phyloP scores from a whole-genome alignment of 352 stramenopile genomes.

The Globisporangium apiculatum region DNA sequence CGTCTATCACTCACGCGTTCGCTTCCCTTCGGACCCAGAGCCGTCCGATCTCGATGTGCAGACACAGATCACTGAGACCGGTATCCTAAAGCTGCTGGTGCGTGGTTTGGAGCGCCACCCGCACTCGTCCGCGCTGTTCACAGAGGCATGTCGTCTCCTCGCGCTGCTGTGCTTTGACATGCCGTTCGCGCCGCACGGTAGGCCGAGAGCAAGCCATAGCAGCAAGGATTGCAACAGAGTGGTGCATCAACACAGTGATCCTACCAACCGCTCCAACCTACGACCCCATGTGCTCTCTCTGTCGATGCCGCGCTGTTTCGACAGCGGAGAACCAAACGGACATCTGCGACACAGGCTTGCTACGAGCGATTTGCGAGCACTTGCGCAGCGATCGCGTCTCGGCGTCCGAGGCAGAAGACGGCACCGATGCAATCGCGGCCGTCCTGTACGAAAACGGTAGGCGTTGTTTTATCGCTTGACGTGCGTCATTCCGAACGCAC shows the following conservation, averaged over 20 bases:
- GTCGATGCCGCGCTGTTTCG: neutral
- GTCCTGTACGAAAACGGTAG: slow-evolving; percentile 44
- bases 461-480: neutral
- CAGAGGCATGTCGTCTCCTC: slow-evolving; percentile 30
- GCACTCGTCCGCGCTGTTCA: slow-evolving; percentile 19
- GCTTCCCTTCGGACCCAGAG: slow-evolving; percentile 13
- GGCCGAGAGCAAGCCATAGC: neutral
- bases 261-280: too few relatives aligned
- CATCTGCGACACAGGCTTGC: slow-evolving; percentile 25
- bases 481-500: too few relatives aligned
- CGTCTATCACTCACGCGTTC: neutral
- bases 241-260: too few relatives aligned
- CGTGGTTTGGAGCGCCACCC: slow-evolving; percentile 24
- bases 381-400: slow-evolving; percentile 8
- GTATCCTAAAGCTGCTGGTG: slow-evolving; percentile 25
- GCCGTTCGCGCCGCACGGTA: slow-evolving; percentile 34
- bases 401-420: slow-evolving; percentile 19
- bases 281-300: too few relatives aligned
- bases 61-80: slow-evolving; percentile 37
- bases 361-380: slow-evolving; percentile 21
- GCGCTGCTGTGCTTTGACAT: slow-evolving; percentile 49
- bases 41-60: slow-evolving; percentile 51
- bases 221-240: too few relatives aligned
- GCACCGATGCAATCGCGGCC: slow-evolving; percentile 21
- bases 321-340: slow-evolving; percentile 50